These are phyloP conservation scores for Auricularia sp. DNA, from an alignment of 768 basidiomycete species.

Conservation along the genomic window DNA sequence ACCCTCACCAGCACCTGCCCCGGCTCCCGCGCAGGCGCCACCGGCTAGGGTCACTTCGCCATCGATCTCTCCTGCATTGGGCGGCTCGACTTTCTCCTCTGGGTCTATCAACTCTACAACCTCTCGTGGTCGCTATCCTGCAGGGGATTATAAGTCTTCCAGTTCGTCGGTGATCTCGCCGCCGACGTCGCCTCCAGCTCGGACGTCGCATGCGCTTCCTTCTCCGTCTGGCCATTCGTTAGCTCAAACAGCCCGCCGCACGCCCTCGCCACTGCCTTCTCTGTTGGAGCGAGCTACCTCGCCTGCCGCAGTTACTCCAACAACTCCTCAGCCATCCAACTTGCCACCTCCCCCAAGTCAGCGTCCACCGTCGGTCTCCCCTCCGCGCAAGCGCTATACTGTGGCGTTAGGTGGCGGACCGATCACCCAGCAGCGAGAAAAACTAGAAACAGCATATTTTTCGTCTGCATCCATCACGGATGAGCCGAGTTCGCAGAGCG, in stretches of 20 bases:
- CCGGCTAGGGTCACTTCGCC: too few species aligned
- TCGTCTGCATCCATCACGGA: conserved; percentile 14
- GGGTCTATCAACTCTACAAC: conserved; percentile 6
- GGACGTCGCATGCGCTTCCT: neutral
- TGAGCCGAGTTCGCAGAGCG: conserved; percentile 11
- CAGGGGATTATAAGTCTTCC: conserved; percentile 62
- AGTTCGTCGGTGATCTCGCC: neutral
- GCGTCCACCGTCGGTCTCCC: conserved; percentile 8
- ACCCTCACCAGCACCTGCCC: neutral
- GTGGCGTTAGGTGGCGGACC: conserved; percentile 60
- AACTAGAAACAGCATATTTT: conserved; percentile 30
- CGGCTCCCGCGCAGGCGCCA: neutral
- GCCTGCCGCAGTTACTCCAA: neutral
- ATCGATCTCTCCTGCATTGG: neutral
- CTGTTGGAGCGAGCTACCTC: neutral
- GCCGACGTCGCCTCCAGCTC: conserved; percentile 3
- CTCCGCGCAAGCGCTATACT: conserved; percentile 68
- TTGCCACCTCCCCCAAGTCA: conserved; percentile 3
- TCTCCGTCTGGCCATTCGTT: conserved; percentile 3
- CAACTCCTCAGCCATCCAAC: neutral
- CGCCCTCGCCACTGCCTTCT: conserved; percentile 23
- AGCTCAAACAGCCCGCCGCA: conserved; percentile 7
- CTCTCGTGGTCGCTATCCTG: conserved; percentile 59
- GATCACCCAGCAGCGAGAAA: conserved; percentile 22
- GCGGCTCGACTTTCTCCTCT: neutral